Base-by-base conservation (phyloP, 352 stramenopile species). In the Pythium utonaiense region DNA sequence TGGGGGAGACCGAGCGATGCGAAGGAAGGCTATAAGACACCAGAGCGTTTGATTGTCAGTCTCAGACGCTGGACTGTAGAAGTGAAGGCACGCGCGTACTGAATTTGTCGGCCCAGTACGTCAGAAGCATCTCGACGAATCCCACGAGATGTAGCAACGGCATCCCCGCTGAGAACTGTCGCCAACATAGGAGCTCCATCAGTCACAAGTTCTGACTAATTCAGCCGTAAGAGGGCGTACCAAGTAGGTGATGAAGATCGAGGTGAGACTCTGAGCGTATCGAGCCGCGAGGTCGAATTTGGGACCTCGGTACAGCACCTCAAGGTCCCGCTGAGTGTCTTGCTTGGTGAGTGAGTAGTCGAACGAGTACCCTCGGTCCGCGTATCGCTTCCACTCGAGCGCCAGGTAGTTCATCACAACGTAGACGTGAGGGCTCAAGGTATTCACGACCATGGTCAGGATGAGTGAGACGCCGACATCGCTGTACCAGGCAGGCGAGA, bases 61-160 rank as follows among this genome's bases (percentile, higher is more conserved):
- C n/a, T n/a, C n/a, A n/a, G n/a, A n/a, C n/a, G n/a, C n/a, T n/a
- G n/a, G n/a, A n/a, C n/a, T n/a, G n/a, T n/a, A n/a, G n/a, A 8
- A 49, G 40, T 16, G 40, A 27, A 5, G 1, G 17, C 9, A 16
- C 10, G 34, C n/a, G 69, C 77, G 59, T 78, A 93, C 83, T 93
- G 73, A 91, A 89, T 75, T 93, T 93, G 66, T 93, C 84, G 6
- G 84, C 81, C 84, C 84, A 93, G 62, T 90, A 93, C 17, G 82
- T 91, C 69, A 86, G 78, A 24, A 91, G 63, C 67, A 91, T 89
- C 21, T 78, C 71, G 3, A 80, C 59, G 45, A 91, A 83, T 1
- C 84, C 84, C 7, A 91, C 80, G 47, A 91, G 66, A 36, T 91
- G 78, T 24, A 93, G 73, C 41, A 93, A 62, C 9, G 84, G 84